These are phyloP conservation scores for Thielaviopsis euricoi DNA, from an alignment of 2,329 filamentous ascomycete genomes.

Conservation along the genomic window DNA sequence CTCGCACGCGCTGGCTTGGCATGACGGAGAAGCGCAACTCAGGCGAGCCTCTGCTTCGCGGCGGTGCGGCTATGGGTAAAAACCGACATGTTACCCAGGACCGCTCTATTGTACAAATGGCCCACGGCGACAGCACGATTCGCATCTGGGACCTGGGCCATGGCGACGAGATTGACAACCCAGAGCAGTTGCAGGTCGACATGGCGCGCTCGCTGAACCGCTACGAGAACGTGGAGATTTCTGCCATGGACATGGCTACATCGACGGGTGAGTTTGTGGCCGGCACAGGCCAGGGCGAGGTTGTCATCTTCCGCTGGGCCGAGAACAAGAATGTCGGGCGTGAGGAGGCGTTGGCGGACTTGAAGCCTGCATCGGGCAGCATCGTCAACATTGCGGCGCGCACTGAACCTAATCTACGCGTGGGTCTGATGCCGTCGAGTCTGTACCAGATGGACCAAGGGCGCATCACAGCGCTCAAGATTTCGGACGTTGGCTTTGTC, in stretches of 20 bases:
- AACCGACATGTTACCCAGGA: slow-evolving; percentile 63
- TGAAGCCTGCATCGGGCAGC: slow-evolving; percentile 45
- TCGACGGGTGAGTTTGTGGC: slow-evolving; percentile 70
- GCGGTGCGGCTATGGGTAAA: slow-evolving; percentile 56
- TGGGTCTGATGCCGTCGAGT: slow-evolving; percentile 64
- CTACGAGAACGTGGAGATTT: slow-evolving; percentile 61
- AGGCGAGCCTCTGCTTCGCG: slow-evolving; percentile 62
- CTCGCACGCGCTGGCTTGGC: slow-evolving; percentile 71
- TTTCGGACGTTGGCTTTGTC: slow-evolving; percentile 88
- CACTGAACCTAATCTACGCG: slow-evolving; percentile 55
- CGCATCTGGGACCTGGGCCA: slow-evolving; percentile 86
- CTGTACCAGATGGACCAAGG: slow-evolving; percentile 43
- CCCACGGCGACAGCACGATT: slow-evolving; percentile 84
- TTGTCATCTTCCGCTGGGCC: slow-evolving; percentile 80
- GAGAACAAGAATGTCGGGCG: slow-evolving; percentile 56
- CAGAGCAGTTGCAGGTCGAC: slow-evolving; percentile 66
- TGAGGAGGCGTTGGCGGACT: slow-evolving; percentile 30
- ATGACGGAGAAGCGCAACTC: slow-evolving; percentile 71
- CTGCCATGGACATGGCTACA: slow-evolving; percentile 64
- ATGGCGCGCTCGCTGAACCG: slow-evolving; percentile 66
- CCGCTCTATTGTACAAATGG: slow-evolving; percentile 69
- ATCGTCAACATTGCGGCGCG: slow-evolving; percentile 60
- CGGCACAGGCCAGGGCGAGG: slow-evolving; percentile 68
- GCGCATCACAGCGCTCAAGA: slow-evolving; percentile 58
- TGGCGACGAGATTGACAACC: slow-evolving; percentile 85